Percentiles rank a stretch among this genome's conserved stretches.
These are phyloP conservation scores for Limnomonas spitsbergensis DNA, from an alignment of 139 green algal genomes.

Conservation along the genomic window DNA sequence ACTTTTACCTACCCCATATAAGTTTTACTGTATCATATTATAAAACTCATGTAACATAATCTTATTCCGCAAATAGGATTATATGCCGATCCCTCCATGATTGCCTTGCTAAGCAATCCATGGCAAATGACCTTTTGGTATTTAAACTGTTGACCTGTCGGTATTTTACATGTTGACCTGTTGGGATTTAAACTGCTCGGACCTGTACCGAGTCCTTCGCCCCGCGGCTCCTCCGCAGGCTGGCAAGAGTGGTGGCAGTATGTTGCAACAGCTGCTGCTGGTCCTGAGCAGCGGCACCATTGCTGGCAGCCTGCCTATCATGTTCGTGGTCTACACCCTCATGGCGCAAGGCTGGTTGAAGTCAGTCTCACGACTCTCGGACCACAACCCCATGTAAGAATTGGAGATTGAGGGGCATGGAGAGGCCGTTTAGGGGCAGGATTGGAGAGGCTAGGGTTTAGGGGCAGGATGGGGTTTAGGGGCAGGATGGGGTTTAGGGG, in stretches of 20 bases:
- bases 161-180: conserved; percentile 35
- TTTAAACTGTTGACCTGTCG: too few species aligned
- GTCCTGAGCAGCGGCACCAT: conserved; percentile 62
- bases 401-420: too few species aligned
- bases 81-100: too few species aligned
- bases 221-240: background rate
- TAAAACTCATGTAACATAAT: too few species aligned
- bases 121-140: background rate
- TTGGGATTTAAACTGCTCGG: conserved; percentile 21
- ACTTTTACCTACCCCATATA: too few species aligned
- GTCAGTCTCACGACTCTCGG: background rate
- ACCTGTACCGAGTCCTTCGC: background rate
- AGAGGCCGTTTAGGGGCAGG: background rate
- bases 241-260: conserved; percentile 43
- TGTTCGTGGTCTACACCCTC: conserved; percentile 63
- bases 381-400: background rate
- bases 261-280: conserved; percentile 57
- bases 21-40: too few species aligned
- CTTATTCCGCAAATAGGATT: too few species aligned
- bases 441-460: background rate
- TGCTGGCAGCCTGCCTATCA: conserved; percentile 65
- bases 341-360: conserved; percentile 67
- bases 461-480: background rate
- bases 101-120: too few species aligned
- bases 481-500: background rate